These are phyloP conservation scores for Leavenworthia alabamica DNA, from an alignment of 345 rosid genomes.

Conservation along the genomic window DNA sequence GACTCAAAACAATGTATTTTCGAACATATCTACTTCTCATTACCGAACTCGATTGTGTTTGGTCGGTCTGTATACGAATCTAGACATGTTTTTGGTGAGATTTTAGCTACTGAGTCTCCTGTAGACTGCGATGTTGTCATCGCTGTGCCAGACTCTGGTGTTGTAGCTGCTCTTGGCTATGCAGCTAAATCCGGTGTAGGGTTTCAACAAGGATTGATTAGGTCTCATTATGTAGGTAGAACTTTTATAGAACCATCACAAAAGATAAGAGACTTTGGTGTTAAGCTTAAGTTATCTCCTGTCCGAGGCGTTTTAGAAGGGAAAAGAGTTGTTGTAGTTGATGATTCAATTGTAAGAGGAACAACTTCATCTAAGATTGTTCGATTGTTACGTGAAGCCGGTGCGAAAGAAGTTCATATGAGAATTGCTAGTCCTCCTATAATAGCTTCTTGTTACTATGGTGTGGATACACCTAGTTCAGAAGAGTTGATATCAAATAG, in stretches of 20 bases:
- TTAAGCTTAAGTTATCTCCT: conserved; percentile 87
- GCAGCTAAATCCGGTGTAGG: conserved; percentile 80
- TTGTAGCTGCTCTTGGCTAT: conserved; percentile 90
- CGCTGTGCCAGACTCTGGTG: conserved; percentile 94
- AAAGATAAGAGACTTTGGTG: conserved; percentile 93
- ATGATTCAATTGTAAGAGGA: conserved; percentile 91
- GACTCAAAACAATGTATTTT: conserved; percentile 89
- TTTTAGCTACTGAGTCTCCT: conserved; percentile 69
- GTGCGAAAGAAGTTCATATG: conserved; percentile 95
- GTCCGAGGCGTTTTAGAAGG: conserved; percentile 82
- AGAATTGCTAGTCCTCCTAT: conserved; percentile 96
- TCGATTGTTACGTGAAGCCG: conserved; percentile 74
- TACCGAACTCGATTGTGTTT: conserved; percentile 79
- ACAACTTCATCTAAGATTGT: conserved; percentile 90
- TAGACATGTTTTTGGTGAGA: conserved; percentile 60
- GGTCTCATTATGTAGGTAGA: conserved; percentile 94
- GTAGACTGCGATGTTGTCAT: conserved; percentile 94
- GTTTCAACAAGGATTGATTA: conserved; percentile 79
- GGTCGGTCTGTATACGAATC: conserved; percentile 90
- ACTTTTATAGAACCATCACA: conserved; percentile 92
- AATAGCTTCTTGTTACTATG: conserved; percentile 75
- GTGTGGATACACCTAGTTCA: conserved; percentile 93
- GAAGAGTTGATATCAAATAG: conserved; percentile 89
- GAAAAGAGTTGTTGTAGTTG: conserved; percentile 88
- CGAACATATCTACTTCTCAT: conserved; percentile 83